phyloP scores from a whole-genome alignment of 2,329 filamentous ascomycete genomes.

The Tolypocladium inflatum region DNA sequence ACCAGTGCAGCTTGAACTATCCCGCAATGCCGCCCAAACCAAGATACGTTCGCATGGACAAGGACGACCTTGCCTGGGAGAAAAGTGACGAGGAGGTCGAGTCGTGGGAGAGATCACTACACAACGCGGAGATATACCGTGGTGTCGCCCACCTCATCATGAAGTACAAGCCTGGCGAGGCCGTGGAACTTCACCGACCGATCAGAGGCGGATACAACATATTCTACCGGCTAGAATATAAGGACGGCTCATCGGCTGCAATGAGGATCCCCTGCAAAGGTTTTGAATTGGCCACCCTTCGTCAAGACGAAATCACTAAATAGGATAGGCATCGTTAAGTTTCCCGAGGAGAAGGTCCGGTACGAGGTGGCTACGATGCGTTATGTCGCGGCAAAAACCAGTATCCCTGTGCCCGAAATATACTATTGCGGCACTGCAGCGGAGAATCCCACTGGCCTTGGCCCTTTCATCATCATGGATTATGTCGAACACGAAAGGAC shows the following conservation, averaged over 20 bases:
- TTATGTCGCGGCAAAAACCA: conserved; percentile 20
- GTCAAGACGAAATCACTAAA: background rate
- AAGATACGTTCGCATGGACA: conserved; percentile 11
- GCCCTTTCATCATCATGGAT: conserved; percentile 28
- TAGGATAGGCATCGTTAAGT: conserved; percentile 10
- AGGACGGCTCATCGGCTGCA: conserved; percentile 18
- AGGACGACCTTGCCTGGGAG: conserved; percentile 19
- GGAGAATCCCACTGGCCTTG: conserved; percentile 22
- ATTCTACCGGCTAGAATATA: conserved; percentile 20
- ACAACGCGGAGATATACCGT: conserved; percentile 8
- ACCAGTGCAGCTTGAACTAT: no score
- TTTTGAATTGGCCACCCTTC: background rate
- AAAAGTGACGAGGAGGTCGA: conserved; percentile 13
- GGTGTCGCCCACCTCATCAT: conserved; percentile 12
- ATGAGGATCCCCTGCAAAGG: conserved; percentile 19
- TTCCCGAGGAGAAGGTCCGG: conserved; percentile 24
- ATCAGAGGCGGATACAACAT: conserved; percentile 20
- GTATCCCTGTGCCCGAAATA: conserved; percentile 22
- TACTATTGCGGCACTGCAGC: conserved; percentile 18
- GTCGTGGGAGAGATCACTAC: conserved; percentile 13
- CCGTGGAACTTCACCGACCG: conserved; percentile 11
- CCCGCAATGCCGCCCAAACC: conserved; percentile 13
- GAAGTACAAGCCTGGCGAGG: conserved; percentile 13
- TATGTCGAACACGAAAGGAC: conserved; percentile 19
- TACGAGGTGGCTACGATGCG: conserved; percentile 25